Conservation (phyloP, 208 protist species). For the Trypanosoma boissoni region DNA sequence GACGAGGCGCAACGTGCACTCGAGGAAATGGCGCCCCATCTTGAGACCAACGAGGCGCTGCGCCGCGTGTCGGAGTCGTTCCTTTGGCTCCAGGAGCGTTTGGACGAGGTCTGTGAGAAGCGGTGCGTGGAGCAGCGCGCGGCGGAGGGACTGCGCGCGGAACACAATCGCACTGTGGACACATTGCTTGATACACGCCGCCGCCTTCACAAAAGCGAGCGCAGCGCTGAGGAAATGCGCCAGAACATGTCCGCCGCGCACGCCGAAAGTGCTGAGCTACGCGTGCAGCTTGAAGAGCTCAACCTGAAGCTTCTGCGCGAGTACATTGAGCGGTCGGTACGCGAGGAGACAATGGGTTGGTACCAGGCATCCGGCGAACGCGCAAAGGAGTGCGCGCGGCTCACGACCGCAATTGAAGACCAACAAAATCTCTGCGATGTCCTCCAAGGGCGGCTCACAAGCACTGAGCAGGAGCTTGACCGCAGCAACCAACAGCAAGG, state of each 20-base stretch:
- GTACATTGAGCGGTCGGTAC: constrained; percentile 32
- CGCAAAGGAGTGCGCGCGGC: constrained; percentile 31
- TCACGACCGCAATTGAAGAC: constrained; percentile 38
- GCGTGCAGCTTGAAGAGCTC: constrained; percentile 23
- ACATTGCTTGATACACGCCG: constrained; percentile 23
- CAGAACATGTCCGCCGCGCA: not conserved
- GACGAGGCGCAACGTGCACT: constrained; percentile 18
- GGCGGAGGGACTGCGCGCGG: constrained; percentile 21
- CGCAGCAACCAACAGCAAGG: constrained; percentile 25
- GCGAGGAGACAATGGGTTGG: constrained; percentile 39
- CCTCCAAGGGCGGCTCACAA: constrained; percentile 34
- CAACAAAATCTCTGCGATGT: constrained; percentile 39
- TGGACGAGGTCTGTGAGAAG: constrained; percentile 20
- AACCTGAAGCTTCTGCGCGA: constrained; percentile 37
- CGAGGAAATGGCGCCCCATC: constrained; percentile 14
- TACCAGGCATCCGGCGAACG: constrained; percentile 28
- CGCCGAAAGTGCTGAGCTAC: constrained; percentile 17
- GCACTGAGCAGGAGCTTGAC: constrained; percentile 44
- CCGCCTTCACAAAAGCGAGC: constrained; percentile 15
- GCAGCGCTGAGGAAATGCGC: constrained; percentile 1
- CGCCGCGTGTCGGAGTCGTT: constrained; percentile 24
- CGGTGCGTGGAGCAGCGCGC: constrained; percentile 8
- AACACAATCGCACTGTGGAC: constrained; percentile 23
- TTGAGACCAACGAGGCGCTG: constrained; percentile 21
- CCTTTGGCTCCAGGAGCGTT: constrained; percentile 23